These are phyloP conservation scores for Penicillium atrosanguineum DNA, from an alignment of 495 filamentous ascomycete genomes.

Conservation along the genomic window DNA sequence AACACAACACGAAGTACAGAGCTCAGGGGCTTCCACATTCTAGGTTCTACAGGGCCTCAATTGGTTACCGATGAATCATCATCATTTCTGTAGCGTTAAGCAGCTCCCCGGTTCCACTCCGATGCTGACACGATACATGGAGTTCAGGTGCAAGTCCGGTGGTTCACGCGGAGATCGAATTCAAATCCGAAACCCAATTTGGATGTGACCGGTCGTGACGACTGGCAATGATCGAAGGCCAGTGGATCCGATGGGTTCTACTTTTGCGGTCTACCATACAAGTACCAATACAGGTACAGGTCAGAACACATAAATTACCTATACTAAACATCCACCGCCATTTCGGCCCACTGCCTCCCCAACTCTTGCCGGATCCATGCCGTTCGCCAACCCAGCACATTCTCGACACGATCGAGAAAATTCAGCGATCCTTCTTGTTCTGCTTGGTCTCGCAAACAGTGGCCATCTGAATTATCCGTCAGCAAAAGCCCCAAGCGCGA, in stretches of 20 bases:
- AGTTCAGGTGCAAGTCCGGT: background rate
- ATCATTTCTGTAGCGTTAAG: background rate
- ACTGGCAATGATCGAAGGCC: too few species aligned
- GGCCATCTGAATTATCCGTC: slow-evolving; percentile 25
- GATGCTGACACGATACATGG: background rate
- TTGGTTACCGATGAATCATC: background rate
- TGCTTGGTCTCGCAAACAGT: slow-evolving; percentile 28
- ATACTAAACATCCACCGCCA: slow-evolving; percentile 10
- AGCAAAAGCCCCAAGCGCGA: background rate
- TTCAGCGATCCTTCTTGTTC: slow-evolving; percentile 33
- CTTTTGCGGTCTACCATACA: too few species aligned
- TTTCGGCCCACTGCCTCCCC: slow-evolving; percentile 31
- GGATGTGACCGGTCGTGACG: too few species aligned
- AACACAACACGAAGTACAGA: too few species aligned
- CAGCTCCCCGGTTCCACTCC: too few species aligned
- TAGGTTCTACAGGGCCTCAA: background rate
- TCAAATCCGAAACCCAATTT: too few species aligned
- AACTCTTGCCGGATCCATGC: slow-evolving; percentile 31
- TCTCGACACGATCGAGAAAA: slow-evolving; percentile 31
- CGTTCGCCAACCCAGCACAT: slow-evolving; percentile 35
- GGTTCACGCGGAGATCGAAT: too few species aligned
- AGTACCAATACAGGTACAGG: too few species aligned
- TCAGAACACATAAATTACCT: too few species aligned
- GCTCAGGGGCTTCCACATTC: too few species aligned
- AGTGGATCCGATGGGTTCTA: too few species aligned